Conservation (phyloP, 1,284 basidiomycete genomes). For the Moniliophthora roreri region DNA sequence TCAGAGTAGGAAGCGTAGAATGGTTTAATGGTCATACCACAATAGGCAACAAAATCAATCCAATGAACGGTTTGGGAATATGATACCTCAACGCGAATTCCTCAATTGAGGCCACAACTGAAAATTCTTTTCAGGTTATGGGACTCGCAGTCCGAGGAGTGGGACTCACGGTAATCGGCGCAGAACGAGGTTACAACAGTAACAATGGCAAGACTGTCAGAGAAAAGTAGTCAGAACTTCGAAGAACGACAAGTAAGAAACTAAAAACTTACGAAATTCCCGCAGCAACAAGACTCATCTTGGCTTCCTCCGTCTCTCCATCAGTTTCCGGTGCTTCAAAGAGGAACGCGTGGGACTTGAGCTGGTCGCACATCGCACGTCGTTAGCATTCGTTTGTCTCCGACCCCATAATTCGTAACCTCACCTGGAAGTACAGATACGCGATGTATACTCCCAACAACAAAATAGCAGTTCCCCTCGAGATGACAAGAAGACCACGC, state of each 20-base stretch:
- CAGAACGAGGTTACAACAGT: conserved; percentile 86
- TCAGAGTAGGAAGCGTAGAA: not conserved
- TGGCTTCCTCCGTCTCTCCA: conserved; percentile 43
- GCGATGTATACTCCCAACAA: conserved; percentile 81
- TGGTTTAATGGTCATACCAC: conserved; percentile 46
- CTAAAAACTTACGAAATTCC: conserved; percentile 46
- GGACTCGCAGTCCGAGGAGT: conserved; percentile 2
- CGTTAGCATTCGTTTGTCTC: not conserved
- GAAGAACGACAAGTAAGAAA: not conserved
- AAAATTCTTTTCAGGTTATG: not conserved
- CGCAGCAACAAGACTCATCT: conserved; percentile 74
- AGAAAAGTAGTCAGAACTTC: not conserved
- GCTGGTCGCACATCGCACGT: conserved; percentile 17
- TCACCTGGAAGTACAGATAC: conserved; percentile 78
- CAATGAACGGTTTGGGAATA: conserved; percentile 84
- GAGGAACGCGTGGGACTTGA: conserved; percentile 37
- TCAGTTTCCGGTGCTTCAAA: conserved; percentile 25
- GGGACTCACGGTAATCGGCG: conserved; percentile 69
- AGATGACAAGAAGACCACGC: conserved; percentile 73
- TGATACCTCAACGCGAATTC: conserved; percentile 79
- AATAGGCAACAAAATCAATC: conserved; percentile 71
- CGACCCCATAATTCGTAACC: conserved; percentile 15
- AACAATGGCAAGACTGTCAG: conserved; percentile 53
- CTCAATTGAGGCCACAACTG: conserved; percentile 89
- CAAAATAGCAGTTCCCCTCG: conserved; percentile 82